Conservation (phyloP, 208 protist genomes). For the Giardia muris region DNA sequence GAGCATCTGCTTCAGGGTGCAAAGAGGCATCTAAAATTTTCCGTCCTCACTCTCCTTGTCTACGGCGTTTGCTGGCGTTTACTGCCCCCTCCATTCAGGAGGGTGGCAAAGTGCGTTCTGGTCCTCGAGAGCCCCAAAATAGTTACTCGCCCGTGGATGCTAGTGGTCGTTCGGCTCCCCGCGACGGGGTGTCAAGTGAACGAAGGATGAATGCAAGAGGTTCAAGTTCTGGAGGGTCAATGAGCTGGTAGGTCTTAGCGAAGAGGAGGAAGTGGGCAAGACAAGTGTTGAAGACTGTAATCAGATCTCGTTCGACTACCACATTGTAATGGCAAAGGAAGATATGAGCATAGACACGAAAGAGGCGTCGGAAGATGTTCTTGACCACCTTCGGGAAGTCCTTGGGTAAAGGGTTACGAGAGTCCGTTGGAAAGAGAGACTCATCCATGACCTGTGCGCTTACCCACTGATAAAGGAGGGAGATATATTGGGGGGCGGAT, state of each 20-base stretch:
- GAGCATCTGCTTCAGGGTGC: constrained; percentile 40
- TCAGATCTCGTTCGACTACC: not conserved
- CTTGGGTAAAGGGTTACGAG: constrained; percentile 29
- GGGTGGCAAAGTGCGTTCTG: too few relatives aligned
- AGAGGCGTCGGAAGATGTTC: constrained; percentile 82
- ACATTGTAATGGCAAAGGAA: not conserved
- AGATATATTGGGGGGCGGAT: not conserved
- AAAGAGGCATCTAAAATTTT: constrained; percentile 37
- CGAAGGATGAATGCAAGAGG: not conserved
- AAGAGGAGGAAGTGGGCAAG: not conserved
- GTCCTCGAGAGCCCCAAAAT: too few relatives aligned
- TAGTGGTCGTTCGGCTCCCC: too few relatives aligned
- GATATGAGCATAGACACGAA: constrained; percentile 92
- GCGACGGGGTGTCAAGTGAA: too few relatives aligned
- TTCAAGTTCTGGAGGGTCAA: not conserved
- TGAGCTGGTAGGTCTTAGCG: not conserved
- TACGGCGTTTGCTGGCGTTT: too few relatives aligned
- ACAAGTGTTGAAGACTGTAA: not conserved
- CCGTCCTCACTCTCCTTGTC: too few relatives aligned
- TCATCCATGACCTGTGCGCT: not conserved
- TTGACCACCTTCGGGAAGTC: constrained; percentile 64
- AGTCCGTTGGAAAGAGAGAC: not conserved
- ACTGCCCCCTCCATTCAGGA: too few relatives aligned
- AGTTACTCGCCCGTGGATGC: too few relatives aligned
- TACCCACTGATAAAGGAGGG: not conserved